Conservation (phyloP, 441 rosid genomes). For the Corymbia calophylla region DNA sequence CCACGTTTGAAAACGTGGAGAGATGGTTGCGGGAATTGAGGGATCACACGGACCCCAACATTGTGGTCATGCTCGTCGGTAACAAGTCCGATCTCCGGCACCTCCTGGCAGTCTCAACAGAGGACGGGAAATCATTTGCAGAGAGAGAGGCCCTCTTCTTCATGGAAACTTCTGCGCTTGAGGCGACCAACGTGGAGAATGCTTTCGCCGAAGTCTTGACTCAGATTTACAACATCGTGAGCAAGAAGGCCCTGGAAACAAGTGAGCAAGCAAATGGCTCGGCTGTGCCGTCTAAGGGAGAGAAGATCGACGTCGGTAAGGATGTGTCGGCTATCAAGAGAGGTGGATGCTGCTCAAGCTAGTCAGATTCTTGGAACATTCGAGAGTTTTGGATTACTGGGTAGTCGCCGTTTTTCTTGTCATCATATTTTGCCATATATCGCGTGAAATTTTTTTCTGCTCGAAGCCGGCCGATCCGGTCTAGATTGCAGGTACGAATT, state of each 20-base stretch:
- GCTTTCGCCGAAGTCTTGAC: constrained; percentile 82
- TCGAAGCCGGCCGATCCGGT: neutral
- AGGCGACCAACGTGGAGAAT: constrained; percentile 72
- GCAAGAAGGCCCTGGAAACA: constrained; percentile 77
- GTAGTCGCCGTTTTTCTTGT: neutral
- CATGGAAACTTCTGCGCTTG: constrained; percentile 91
- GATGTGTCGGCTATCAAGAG: constrained; percentile 78
- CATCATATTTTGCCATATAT: neutral
- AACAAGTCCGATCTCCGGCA: constrained; percentile 92
- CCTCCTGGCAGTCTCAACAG: constrained; percentile 64
- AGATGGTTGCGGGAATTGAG: constrained; percentile 85
- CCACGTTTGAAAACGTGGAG: constrained; percentile 72
- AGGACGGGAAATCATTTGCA: constrained; percentile 64
- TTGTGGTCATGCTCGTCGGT: constrained; percentile 84
- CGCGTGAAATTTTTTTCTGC: neutral
- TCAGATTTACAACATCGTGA: constrained; percentile 71
- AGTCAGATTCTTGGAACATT: neutral
- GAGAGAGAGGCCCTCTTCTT: constrained; percentile 70
- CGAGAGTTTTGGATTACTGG: neutral
- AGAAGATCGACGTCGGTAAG: constrained; percentile 66
- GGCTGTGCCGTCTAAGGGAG: constrained; percentile 59
- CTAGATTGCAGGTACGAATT: neutral
- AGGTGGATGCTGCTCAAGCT: constrained; percentile 69
- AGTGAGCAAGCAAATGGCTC: constrained; percentile 43
- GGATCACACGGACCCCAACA: constrained; percentile 84